phyloP scores from a whole-genome alignment of 2,329 filamentous ascomycete genomes.

The Hymenoscyphus occultus region DNA sequence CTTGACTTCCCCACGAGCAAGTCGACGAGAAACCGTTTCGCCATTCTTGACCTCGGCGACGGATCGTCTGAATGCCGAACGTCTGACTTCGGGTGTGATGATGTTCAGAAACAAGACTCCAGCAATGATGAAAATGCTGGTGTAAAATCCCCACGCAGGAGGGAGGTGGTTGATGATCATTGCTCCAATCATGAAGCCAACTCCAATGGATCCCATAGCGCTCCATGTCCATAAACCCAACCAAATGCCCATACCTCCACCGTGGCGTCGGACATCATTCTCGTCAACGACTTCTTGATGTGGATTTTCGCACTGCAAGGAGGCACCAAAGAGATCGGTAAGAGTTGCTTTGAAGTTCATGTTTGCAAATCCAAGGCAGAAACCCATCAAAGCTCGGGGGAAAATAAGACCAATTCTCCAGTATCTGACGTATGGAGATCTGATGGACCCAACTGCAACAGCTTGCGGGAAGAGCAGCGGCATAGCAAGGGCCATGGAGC shows the following conservation, averaged over 20 bases:
- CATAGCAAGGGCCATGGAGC: slow-evolving; percentile 65
- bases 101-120: slow-evolving; percentile 67
- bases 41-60: slow-evolving; percentile 61
- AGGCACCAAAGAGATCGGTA: slow-evolving; percentile 73
- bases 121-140: slow-evolving; percentile 66
- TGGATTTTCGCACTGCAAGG: slow-evolving; percentile 67
- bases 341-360: slow-evolving; percentile 73
- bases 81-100: slow-evolving; percentile 67
- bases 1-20: slow-evolving; percentile 72
- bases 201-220: slow-evolving; percentile 66
- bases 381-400: slow-evolving; percentile 63
- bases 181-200: slow-evolving; percentile 72
- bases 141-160: slow-evolving; percentile 73
- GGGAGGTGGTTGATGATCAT: slow-evolving; percentile 61
- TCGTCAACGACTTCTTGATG: slow-evolving; percentile 68
- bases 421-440: slow-evolving; percentile 52
- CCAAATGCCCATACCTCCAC: slow-evolving; percentile 78
- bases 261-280: slow-evolving; percentile 69
- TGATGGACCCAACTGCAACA: slow-evolving; percentile 55
- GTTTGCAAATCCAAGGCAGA: slow-evolving; percentile 69
- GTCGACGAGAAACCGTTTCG: slow-evolving; percentile 51
- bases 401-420: slow-evolving; percentile 62
- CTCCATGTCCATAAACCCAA: slow-evolving; percentile 76
- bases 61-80: slow-evolving; percentile 65
- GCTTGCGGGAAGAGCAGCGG: slow-evolving; percentile 76